Percentiles rank a stretch among this genome's conserved stretches.
These are phyloP conservation scores for Lentinula guzmanii DNA, from an alignment of 768 basidiomycete genomes.

Conservation along the genomic window DNA sequence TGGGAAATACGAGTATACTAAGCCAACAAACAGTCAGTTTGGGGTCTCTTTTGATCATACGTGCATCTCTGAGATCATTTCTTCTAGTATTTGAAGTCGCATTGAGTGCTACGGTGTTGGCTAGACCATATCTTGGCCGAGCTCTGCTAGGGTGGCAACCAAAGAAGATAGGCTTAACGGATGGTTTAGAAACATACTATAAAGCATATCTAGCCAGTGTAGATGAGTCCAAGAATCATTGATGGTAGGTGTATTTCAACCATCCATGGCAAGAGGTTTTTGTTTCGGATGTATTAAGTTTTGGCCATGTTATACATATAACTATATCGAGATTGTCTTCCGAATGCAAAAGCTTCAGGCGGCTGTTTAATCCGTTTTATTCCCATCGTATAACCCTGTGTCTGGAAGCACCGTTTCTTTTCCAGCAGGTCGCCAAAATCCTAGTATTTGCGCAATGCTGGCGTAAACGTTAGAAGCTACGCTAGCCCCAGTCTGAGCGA, in stretches of 20 bases:
- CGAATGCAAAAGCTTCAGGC: no score
- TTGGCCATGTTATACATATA: no score
- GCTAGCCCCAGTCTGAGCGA: conserved; percentile 21
- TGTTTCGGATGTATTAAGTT: not conserved
- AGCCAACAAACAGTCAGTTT: conserved; percentile 29
- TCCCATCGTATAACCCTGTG: conserved; percentile 3
- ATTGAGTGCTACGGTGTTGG: conserved; percentile 20
- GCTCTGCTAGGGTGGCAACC: conserved; percentile 38
- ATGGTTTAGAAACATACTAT: conserved; percentile 38
- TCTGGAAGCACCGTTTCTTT: not conserved
- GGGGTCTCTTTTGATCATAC: not conserved
- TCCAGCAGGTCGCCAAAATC: conserved; percentile 20
- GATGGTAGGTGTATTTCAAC: not conserved
- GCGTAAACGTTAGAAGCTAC: conserved; percentile 23
- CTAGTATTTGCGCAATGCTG: conserved; percentile 23
- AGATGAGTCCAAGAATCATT: not conserved
- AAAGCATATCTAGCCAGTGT: conserved; percentile 17
- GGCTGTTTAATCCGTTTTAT: conserved; percentile 1
- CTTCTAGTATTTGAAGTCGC: conserved; percentile 30
- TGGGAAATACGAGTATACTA: conserved; percentile 25
- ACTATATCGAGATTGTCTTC: no score
- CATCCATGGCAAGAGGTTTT: not conserved
- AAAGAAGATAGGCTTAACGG: conserved; percentile 32
- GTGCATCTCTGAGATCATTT: not conserved
- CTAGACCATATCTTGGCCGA: conserved; percentile 33